phyloP scores from a whole-genome alignment of 1,284 basidiomycete genomes.

The Porogramme epimiltina region DNA sequence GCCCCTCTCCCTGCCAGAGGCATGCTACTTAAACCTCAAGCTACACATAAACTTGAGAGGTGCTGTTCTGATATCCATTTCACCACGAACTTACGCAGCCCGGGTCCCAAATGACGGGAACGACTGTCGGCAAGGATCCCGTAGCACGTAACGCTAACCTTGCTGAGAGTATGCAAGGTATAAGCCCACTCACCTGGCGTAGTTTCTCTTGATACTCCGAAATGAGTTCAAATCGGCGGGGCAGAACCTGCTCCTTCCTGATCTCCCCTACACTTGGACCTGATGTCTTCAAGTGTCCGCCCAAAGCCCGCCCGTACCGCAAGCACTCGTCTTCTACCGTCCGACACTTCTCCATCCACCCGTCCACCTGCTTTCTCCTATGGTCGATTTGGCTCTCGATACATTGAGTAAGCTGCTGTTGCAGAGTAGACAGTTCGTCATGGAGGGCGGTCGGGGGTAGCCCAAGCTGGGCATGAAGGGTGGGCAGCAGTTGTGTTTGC shows the following conservation, averaged over 20 bases:
- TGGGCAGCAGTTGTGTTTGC: slow-evolving; percentile 75
- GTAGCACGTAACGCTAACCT: background rate
- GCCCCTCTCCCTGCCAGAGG: too few species aligned
- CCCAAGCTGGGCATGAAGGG: slow-evolving; percentile 69
- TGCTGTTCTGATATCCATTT: too few species aligned
- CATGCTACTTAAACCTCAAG: too few species aligned
- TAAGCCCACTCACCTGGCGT: slow-evolving; percentile 56
- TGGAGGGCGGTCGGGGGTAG: slow-evolving; percentile 72
- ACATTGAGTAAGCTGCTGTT: slow-evolving; percentile 66
- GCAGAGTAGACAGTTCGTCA: slow-evolving; percentile 68
- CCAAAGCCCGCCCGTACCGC: slow-evolving; percentile 66
- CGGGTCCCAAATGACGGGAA: too few species aligned
- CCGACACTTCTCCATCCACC: slow-evolving; percentile 68
- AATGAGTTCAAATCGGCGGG: slow-evolving; percentile 65
- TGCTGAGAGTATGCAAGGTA: background rate
- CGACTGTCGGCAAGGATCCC: too few species aligned
- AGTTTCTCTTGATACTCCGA: slow-evolving; percentile 72
- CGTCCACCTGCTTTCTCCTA: slow-evolving; percentile 67
- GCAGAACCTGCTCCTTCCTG: slow-evolving; percentile 59
- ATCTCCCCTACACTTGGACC: slow-evolving; percentile 63
- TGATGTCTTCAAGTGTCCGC: slow-evolving; percentile 66
- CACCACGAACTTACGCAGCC: too few species aligned
- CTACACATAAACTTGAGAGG: too few species aligned
- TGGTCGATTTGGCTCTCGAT: slow-evolving; percentile 70
- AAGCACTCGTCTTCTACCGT: slow-evolving; percentile 63